These are phyloP conservation scores for Agrostemma githago DNA, from an alignment of 148 eudicot species.

Conservation along the genomic window DNA sequence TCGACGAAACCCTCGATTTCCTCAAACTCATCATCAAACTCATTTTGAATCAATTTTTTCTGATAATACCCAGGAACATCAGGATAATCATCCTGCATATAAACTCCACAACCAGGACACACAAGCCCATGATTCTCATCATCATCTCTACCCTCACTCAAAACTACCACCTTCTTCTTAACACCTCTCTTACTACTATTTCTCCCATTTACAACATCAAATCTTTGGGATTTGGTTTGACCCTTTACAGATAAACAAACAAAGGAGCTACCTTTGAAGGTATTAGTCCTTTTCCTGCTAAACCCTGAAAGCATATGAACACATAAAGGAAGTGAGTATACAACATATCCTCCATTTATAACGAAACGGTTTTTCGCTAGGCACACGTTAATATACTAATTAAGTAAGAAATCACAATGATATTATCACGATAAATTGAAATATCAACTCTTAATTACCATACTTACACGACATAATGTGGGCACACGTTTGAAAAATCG, in stretches of 20 bases:
- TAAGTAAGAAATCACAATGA: too few species aligned
- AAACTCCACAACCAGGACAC: conserved; percentile 97
- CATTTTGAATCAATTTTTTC: conserved; percentile 32
- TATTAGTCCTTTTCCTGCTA: conserved; percentile 26
- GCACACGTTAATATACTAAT: too few species aligned
- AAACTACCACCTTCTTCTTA: conserved; percentile 32
- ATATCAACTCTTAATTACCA: too few species aligned
- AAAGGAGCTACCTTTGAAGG: conserved; percentile 23
- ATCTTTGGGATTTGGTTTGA: conserved; percentile 32
- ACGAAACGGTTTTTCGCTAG: too few species aligned
- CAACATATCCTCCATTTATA: not conserved
- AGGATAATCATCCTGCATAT: conserved; percentile 88
- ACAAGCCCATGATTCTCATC: conserved; percentile 63
- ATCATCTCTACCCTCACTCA: conserved; percentile 89
- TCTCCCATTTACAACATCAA: conserved; percentile 34
- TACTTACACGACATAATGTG: too few species aligned
- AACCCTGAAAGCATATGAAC: conserved; percentile 32
- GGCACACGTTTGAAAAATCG: too few species aligned
- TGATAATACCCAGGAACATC: conserved; percentile 73
- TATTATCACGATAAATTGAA: too few species aligned
- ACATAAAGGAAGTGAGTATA: conserved; percentile 15
- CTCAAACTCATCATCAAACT: conserved; percentile 19
- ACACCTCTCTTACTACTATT: conserved; percentile 32
- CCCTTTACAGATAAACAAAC: conserved; percentile 47
- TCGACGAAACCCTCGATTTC: conserved; percentile 32